These are phyloP conservation scores for Cercospora sp. DNA, from an alignment of 2,329 filamentous ascomycete species.

Conservation along the genomic window DNA sequence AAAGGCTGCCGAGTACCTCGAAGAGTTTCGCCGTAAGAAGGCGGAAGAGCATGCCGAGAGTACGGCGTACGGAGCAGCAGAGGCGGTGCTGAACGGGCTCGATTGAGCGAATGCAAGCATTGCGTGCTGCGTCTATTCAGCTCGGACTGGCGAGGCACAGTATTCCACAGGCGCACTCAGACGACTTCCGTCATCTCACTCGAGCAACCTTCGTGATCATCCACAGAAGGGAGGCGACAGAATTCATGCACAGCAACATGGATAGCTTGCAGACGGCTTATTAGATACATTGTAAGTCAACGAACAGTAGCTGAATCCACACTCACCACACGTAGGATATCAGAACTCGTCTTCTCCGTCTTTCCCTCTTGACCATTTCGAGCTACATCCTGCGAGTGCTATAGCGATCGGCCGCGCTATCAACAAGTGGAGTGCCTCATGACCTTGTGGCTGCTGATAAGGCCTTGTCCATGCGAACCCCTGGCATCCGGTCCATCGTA, in stretches of 20 bases:
- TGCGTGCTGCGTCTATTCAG: neutral
- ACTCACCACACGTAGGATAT: neutral
- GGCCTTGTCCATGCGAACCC: neutral
- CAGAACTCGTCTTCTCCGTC: neutral
- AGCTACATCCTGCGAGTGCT: neutral
- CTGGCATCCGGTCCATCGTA: neutral
- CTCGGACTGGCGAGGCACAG: neutral
- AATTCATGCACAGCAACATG: neutral
- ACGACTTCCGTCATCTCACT: neutral
- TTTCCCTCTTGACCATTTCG: neutral
- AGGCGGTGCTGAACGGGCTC: constrained; percentile 30
- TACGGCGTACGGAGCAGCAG: constrained; percentile 33
- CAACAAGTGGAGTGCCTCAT: neutral
- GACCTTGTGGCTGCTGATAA: neutral
- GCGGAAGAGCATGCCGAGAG: constrained; percentile 32
- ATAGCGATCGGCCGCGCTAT: neutral
- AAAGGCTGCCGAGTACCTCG: constrained; percentile 30
- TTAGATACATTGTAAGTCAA: neutral
- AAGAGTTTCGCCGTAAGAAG: constrained; percentile 33
- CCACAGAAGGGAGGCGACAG: neutral
- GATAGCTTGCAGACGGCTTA: neutral
- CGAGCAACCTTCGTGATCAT: neutral
- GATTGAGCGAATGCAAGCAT: constrained; percentile 23
- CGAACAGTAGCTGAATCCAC: neutral
- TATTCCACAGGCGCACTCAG: neutral